Conservation (phyloP, 768 basidiomycete species). For the Mycena polygramma region DNA sequence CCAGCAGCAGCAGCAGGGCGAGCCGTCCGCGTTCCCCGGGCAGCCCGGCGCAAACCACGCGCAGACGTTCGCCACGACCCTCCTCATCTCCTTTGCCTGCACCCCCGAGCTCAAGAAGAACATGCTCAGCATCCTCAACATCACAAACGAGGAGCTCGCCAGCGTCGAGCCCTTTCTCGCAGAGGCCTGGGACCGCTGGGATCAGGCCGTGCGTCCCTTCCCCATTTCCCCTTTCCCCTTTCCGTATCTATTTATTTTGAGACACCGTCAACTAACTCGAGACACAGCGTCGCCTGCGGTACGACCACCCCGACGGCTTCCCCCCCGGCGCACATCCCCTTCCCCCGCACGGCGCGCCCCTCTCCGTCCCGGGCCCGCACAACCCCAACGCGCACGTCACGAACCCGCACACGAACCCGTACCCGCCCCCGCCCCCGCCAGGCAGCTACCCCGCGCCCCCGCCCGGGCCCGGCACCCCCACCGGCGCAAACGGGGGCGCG, state of each 20-base stretch:
- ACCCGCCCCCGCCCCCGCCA: not conserved
- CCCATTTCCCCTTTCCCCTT: slow-evolving; percentile 13
- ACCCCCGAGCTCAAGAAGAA: slow-evolving; percentile 82
- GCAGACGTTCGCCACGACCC: slow-evolving; percentile 83
- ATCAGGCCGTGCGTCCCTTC: slow-evolving; percentile 72
- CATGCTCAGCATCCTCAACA: slow-evolving; percentile 75
- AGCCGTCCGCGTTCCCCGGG: slow-evolving; percentile 69
- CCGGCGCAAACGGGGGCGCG: no score
- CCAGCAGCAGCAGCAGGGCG: slow-evolving; percentile 18
- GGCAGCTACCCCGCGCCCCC: slow-evolving; percentile 8
- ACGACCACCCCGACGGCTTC: slow-evolving; percentile 34
- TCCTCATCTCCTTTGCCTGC: slow-evolving; percentile 82
- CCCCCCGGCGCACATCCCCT: slow-evolving; percentile 19
- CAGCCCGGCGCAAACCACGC: slow-evolving; percentile 66
- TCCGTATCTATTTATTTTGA: no score
- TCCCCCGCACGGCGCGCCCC: not conserved
- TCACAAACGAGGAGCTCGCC: slow-evolving; percentile 85
- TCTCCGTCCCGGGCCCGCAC: slow-evolving; percentile 6
- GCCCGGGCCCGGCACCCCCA: not conserved
- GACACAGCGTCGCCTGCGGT: slow-evolving; percentile 37
- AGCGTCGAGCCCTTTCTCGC: slow-evolving; percentile 85
- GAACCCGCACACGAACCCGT: no score
- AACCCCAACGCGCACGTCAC: no score
- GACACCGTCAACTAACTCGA: slow-evolving; percentile 5
- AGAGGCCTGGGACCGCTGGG: slow-evolving; percentile 90